These are phyloP conservation scores for Chrysosporium keratinophilum DNA, from an alignment of 2,329 filamentous ascomycete genomes.

Conservation along the genomic window DNA sequence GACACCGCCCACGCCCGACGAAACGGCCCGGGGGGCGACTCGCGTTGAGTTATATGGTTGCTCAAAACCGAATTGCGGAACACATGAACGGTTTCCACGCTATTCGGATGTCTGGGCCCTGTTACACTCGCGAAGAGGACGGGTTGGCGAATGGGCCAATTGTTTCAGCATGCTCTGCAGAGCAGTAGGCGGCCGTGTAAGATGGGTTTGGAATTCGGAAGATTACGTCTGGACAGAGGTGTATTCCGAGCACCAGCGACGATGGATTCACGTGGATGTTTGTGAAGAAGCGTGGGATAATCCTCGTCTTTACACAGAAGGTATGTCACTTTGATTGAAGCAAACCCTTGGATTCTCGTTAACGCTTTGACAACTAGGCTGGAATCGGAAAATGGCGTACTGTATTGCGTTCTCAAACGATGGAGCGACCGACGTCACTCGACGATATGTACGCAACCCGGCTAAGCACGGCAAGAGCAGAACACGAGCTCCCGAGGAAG, in stretches of 20 bases:
- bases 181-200: constrained; percentile 77
- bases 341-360: constrained; percentile 13
- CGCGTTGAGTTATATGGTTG: constrained; percentile 87
- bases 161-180: constrained; percentile 98
- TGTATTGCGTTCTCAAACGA: constrained; percentile 95
- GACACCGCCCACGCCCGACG: constrained; percentile 76
- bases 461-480: constrained; percentile 57
- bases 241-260: constrained; percentile 83
- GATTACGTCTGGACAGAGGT: constrained; percentile 98
- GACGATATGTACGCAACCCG: constrained; percentile 50
- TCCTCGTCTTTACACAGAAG: constrained; percentile 81
- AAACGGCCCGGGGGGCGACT: constrained; percentile 75
- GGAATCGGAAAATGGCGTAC: constrained; percentile 94
- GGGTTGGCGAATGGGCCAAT: constrained; percentile 93
- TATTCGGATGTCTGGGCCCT: constrained; percentile 94
- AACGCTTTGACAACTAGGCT: constrained; percentile 43
- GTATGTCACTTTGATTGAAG: constrained; percentile 33
- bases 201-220: constrained; percentile 98
- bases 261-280: constrained; percentile 94
- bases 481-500: constrained; percentile 73
- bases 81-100: constrained; percentile 80
- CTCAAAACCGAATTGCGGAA: constrained; percentile 61
- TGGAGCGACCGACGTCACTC: constrained; percentile 58
- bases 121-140: constrained; percentile 72
- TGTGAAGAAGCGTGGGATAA: constrained; percentile 96